Base-by-base conservation (phyloP, 2,329 filamentous ascomycete genomes). In the Dothideomycetes sp. region DNA sequence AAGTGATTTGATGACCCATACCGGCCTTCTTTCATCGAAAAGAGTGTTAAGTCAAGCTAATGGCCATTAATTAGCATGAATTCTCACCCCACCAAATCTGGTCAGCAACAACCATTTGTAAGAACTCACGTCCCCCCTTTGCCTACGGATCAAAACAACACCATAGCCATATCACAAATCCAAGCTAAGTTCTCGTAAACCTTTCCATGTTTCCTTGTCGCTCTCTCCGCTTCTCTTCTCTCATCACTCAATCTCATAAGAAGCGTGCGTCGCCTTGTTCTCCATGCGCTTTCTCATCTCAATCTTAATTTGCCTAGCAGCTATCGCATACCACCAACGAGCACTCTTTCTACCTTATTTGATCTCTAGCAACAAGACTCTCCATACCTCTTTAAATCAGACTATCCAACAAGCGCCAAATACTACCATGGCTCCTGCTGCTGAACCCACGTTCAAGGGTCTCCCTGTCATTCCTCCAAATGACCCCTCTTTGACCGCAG, bases 401-500 rank as follows among this genome's bases (percentile, higher is more conserved):
- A 41, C 27, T 4, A 25, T 17, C 7, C 8, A 10, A 17, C 13
- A 34, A 43, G 16, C 40, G 45, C 49, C 32, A 51, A 53, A 54
- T 37, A 52, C 53, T 11, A 48, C 51, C 25, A 56, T 58, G 54
- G 45, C 51, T 36, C 47, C 54, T 7, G 37, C 49, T 12, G 24
- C 44, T 11, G 29, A 43, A 15, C 52, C 51, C 2, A 53, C 55
- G 33, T 71, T 71, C 51, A 59, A 59, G 28, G 68, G 68, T 36
- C 56, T 71, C n/a, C 66, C 68, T 12, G 65, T 70, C 51, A 67
- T 70, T 23, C 58, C 64, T n/a, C 61, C 64, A 15, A 46, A 54
- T 18, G 60, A 64, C 49, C 61, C 61, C 9, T 61, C 59, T 10
- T 55, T 64, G 33, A 62, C 63, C 41, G 64, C 69, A 7, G 68